Evolutionary conservation across 163 green algal genomes (phyloP).

Genomic region (Chlorella variabilis): DNA sequence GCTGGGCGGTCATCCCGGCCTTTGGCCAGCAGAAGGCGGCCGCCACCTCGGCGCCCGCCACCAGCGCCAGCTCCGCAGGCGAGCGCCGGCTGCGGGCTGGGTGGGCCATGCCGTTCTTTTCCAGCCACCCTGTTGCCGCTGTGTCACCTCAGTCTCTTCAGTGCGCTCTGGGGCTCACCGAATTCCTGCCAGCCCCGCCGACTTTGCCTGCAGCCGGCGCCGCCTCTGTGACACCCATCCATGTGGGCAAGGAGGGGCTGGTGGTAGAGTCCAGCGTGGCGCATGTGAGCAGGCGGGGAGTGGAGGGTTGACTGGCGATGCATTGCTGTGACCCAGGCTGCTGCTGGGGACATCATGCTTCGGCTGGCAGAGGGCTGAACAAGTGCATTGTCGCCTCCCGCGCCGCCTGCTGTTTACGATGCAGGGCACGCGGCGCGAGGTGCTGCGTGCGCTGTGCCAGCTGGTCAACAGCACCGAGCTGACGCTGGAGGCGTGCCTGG

Average conservation of each 20-base stretch:
- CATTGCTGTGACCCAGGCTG: too few relatives aligned
- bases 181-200: too few relatives aligned
- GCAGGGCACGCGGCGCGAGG: constrained; percentile 59
- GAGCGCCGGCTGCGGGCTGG: too few relatives aligned
- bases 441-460: constrained; percentile 73
- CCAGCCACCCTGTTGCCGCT: too few relatives aligned
- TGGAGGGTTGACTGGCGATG: not conserved
- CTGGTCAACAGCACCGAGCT: constrained; percentile 73
- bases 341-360: too few relatives aligned
- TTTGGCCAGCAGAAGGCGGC: constrained; percentile 29
- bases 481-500: constrained; percentile 68
- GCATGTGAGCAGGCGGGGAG: constrained; percentile 7
- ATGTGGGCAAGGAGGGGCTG: constrained; percentile 53
- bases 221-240: constrained; percentile 59
- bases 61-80: not conserved
- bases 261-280: constrained; percentile 68
- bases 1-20: constrained; percentile 34
- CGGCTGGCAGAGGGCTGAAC: too few relatives aligned
- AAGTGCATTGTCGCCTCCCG: too few relatives aligned
- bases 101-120: too few relatives aligned
- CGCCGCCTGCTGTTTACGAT: too few relatives aligned
- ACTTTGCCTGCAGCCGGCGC: constrained; percentile 18
- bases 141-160: too few relatives aligned
- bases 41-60: not conserved
- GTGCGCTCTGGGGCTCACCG: too few relatives aligned